Base-by-base conservation (phyloP, 768 basidiomycete genomes). In the Amanita fuliginea region DNA sequence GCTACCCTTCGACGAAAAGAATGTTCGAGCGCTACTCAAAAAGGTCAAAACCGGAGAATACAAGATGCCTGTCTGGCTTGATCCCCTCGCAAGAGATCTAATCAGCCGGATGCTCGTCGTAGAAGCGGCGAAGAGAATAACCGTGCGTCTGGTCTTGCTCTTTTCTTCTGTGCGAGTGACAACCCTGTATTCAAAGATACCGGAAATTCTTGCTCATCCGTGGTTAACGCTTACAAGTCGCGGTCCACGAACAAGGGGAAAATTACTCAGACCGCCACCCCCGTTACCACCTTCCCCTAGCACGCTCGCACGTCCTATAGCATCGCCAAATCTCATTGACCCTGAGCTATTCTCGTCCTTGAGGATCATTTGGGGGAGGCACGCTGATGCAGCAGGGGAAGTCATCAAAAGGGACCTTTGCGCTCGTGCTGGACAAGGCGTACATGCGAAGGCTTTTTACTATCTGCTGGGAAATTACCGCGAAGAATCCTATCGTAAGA, bases 1-100 rank as follows among this genome's bases (percentile, higher is more conserved):
- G 48, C 82, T 97, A 16, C 94, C 94, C 4, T 97, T 96, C 59
- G 94, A 96, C 59, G 91, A 96, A 72, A 85, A 86, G 68, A 84
- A 93, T 55, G 77, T 88, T 13, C 72, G 78, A 49, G 74, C 67
- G 3, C 75, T 97, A 33, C 74, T 98, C 19, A 68, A 75, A 42
- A 95, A 95, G 63, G 94, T 98, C 62, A 90, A 89, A 63, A 68
- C 71, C 28, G 94, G 94, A 28, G 80, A 78, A 63, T 98, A 84
- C 64, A 81, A 83, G 13, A 82, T 94, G 67, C 94, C 94, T 6
- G 56, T 69, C 2, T 85, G 78, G 66, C 74, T 97, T 47, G 86
- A 92, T 54, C 75, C 81, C n/a, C 73, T 83, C 51, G 93, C 92
- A 1, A 80, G 79, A 61, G 86, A 98, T 62, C 73, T 98, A 18